Conservation (phyloP, 768 basidiomycete genomes). For the Collybia mongolica region DNA sequence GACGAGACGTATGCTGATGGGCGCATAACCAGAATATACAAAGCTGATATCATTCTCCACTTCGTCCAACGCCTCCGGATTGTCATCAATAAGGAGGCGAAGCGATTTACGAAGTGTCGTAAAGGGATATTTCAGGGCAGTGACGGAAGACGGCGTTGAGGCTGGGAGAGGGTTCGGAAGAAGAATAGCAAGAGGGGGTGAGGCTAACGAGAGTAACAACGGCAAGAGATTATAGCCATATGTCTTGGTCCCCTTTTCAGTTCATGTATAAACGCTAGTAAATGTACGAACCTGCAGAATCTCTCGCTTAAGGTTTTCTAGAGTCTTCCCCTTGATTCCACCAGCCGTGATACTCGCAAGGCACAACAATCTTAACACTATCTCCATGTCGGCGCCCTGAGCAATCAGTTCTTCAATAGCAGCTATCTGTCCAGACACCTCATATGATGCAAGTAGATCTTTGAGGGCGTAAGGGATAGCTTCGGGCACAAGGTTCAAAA, state of each 20-base stretch:
- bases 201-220: slow-evolving; percentile 60
- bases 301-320: slow-evolving; percentile 91
- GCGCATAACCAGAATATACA: slow-evolving; percentile 96
- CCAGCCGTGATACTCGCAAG: slow-evolving; percentile 82
- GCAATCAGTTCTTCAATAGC: slow-evolving; percentile 91
- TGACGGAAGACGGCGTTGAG: slow-evolving; percentile 36
- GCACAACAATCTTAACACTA: slow-evolving; percentile 78
- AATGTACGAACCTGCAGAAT: slow-evolving; percentile 64
- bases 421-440: slow-evolving; percentile 73
- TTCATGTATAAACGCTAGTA: slow-evolving; percentile 29
- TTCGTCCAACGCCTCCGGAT: slow-evolving; percentile 70
- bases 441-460: slow-evolving; percentile 96
- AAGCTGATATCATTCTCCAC: slow-evolving; percentile 94
- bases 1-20: slow-evolving; percentile 86
- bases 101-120: slow-evolving; percentile 74
- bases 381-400: slow-evolving; percentile 80
- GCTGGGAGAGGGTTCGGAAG: slow-evolving; percentile 67
- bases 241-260: slow-evolving; percentile 38
- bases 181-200: slow-evolving; percentile 67
- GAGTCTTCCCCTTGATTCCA: slow-evolving; percentile 81
- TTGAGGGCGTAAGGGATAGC: slow-evolving; percentile 6
- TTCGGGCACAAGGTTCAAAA: not conserved
- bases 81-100: slow-evolving; percentile 90
- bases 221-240: slow-evolving; percentile 79
- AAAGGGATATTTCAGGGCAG: slow-evolving; percentile 68